These are phyloP conservation scores for Pythium brachiatum DNA, from an alignment of 352 stramenopile genomes.

Conservation along the genomic window DNA sequence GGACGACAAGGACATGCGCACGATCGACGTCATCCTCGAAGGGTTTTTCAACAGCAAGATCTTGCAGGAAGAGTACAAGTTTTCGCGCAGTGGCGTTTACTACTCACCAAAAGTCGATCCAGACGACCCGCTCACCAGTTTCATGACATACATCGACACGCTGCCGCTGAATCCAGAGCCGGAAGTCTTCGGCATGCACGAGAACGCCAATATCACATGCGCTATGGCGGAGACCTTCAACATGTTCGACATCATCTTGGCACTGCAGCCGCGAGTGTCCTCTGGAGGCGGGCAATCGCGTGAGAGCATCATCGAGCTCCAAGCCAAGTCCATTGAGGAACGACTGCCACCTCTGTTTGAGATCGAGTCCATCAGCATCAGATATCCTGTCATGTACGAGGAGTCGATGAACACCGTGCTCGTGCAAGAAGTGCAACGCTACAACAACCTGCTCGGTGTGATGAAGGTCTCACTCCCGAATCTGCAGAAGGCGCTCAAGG, in stretches of 20 bases:
- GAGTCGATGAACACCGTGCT: slow-evolving; percentile 93
- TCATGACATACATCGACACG: slow-evolving; percentile 86
- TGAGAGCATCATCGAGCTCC: slow-evolving; percentile 87
- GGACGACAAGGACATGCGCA: slow-evolving; percentile 90
- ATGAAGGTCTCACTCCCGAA: slow-evolving; percentile 85
- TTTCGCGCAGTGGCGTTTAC: slow-evolving; percentile 73
- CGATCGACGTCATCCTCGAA: slow-evolving; percentile 80
- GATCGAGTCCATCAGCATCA: slow-evolving; percentile 78
- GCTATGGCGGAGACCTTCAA: slow-evolving; percentile 88
- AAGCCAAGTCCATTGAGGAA: slow-evolving; percentile 81
- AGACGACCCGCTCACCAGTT: slow-evolving; percentile 67
- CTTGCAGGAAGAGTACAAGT: slow-evolving; percentile 56
- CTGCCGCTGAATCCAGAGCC: slow-evolving; percentile 88
- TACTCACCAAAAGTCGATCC: slow-evolving; percentile 59
- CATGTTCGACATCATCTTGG: slow-evolving; percentile 85
- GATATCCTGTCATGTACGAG: slow-evolving; percentile 85
- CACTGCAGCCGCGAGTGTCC: slow-evolving; percentile 81
- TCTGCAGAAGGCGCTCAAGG: slow-evolving; percentile 85
- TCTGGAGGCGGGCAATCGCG: slow-evolving; percentile 73
- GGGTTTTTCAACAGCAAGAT: slow-evolving; percentile 80
- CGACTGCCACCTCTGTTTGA: slow-evolving; percentile 78
- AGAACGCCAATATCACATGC: slow-evolving; percentile 94
- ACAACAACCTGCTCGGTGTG: slow-evolving; percentile 81
- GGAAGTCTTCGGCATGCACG: slow-evolving; percentile 94
- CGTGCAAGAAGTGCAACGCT: slow-evolving; percentile 90